A percentile compares a stretch with the other conserved stretches of the same genome.
phyloP scores from a whole-genome alignment of 1,139 yeast species.

The Candida tropicalis region DNA sequence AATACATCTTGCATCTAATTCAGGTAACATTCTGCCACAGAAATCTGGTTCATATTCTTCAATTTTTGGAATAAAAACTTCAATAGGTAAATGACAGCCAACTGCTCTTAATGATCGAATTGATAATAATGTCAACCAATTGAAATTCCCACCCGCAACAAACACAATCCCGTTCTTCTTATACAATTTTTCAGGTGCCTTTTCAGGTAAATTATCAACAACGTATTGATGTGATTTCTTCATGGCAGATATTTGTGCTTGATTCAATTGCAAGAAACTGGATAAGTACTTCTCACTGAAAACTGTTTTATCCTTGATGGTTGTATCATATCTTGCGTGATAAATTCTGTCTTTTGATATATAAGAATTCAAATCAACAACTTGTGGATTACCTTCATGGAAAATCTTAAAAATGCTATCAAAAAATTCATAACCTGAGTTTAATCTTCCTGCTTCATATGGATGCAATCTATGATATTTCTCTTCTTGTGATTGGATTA shows the following conservation, averaged over 20 bases:
- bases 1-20: constrained; percentile 70
- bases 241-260: constrained; percentile 42
- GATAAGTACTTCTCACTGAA: constrained; percentile 46
- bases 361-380: constrained; percentile 31
- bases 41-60: constrained; percentile 71
- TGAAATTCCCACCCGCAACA: constrained; percentile 65
- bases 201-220: constrained; percentile 50
- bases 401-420: constrained; percentile 38
- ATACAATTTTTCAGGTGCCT: constrained; percentile 41
- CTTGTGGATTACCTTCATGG: constrained; percentile 39
- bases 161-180: constrained; percentile 78
- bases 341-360: constrained; percentile 42
- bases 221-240: constrained; percentile 54
- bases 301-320: constrained; percentile 19
- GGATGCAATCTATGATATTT: constrained; percentile 16
- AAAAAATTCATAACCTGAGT: constrained; percentile 34
- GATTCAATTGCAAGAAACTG: constrained; percentile 54
- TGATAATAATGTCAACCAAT: constrained; percentile 70
- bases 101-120: constrained; percentile 63
- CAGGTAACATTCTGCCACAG: constrained; percentile 67
- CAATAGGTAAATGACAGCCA: constrained; percentile 73
- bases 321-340: constrained; percentile 52
- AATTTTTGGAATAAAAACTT: constrained; percentile 69
- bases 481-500: constrained; percentile 19
- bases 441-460: constrained; percentile 9